These are phyloP conservation scores for Septoria petroselini DNA, from an alignment of 2,329 filamentous ascomycete genomes.

Conservation along the genomic window DNA sequence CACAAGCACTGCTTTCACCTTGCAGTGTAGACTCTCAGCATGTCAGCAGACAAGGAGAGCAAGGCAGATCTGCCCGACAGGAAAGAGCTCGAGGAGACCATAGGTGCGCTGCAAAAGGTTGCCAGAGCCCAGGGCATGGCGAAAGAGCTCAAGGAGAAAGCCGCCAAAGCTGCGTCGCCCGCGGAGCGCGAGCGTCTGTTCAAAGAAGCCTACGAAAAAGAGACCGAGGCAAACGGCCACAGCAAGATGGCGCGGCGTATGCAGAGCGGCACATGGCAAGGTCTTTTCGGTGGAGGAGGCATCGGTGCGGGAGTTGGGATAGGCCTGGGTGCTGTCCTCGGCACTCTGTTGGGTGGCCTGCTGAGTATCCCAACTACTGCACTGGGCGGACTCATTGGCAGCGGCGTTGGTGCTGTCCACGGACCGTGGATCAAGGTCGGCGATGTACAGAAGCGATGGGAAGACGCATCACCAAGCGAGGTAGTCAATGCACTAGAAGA, in stretches of 20 bases:
- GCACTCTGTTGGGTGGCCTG: conserved; percentile 35
- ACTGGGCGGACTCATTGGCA: conserved; percentile 33
- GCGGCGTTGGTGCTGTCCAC: conserved; percentile 43
- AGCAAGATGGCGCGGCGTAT: conserved; percentile 31
- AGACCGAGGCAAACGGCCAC: conserved; percentile 34
- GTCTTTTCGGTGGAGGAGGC: conserved; percentile 42
- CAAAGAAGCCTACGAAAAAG: conserved; percentile 35
- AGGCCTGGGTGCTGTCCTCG: conserved; percentile 44
- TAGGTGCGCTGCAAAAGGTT: conserved; percentile 28
- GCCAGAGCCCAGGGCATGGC: conserved; percentile 27
- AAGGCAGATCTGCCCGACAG: conserved; percentile 3
- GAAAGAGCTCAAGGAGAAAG: conserved; percentile 25
- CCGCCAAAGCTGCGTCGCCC: conserved; percentile 24
- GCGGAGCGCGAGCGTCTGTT: conserved; percentile 31
- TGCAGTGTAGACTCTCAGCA: no score
- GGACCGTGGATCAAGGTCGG: conserved; percentile 45
- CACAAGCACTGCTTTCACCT: no score
- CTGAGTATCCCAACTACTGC: conserved; percentile 6
- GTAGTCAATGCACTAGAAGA: conserved; percentile 21
- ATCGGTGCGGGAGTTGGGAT: conserved; percentile 44
- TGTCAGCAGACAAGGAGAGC: background rate
- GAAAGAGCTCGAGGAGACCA: conserved; percentile 26
- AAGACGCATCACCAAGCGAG: conserved; percentile 24
- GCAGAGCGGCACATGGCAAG: conserved; percentile 42
- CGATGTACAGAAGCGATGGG: conserved; percentile 18